phyloP scores from a whole-genome alignment of 2,329 filamentous ascomycete species.

The Corynespora cassiicola region DNA sequence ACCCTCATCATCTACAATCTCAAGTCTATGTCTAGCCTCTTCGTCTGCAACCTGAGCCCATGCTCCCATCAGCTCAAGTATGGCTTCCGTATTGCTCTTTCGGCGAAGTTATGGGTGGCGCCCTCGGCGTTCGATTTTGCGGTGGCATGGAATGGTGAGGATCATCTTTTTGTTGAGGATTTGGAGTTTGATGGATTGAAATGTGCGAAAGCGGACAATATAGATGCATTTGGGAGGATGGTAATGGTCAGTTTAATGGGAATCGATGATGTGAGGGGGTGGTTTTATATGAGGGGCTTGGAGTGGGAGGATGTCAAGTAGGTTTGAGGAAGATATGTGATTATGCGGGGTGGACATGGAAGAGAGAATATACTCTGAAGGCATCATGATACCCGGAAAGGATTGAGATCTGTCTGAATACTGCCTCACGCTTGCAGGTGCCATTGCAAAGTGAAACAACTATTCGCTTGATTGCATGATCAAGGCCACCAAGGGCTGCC shows the following conservation, averaged over 20 bases:
- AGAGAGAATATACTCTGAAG: too few species aligned
- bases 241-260: constrained; percentile 33
- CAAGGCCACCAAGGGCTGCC: too few species aligned
- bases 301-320: constrained; percentile 16
- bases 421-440: too few species aligned
- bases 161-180: constrained; percentile 33
- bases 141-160: constrained; percentile 36
- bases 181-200: constrained; percentile 35
- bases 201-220: constrained; percentile 28
- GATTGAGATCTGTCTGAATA: too few species aligned
- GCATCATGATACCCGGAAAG: too few species aligned
- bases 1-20: constrained; percentile 58
- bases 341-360: too few species aligned
- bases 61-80: constrained; percentile 18
- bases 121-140: constrained; percentile 37
- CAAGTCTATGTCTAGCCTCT: constrained; percentile 26
- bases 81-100: constrained; percentile 27
- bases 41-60: constrained; percentile 18
- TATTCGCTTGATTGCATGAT: not conserved
- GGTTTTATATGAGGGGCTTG: constrained; percentile 34
- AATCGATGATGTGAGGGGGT: constrained; percentile 36
- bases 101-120: constrained; percentile 38
- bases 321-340: not conserved
- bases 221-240: constrained; percentile 37
- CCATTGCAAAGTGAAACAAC: too few species aligned